Conservation (phyloP, 2,329 filamentous ascomycete species). For the Xylariales sp. region DNA sequence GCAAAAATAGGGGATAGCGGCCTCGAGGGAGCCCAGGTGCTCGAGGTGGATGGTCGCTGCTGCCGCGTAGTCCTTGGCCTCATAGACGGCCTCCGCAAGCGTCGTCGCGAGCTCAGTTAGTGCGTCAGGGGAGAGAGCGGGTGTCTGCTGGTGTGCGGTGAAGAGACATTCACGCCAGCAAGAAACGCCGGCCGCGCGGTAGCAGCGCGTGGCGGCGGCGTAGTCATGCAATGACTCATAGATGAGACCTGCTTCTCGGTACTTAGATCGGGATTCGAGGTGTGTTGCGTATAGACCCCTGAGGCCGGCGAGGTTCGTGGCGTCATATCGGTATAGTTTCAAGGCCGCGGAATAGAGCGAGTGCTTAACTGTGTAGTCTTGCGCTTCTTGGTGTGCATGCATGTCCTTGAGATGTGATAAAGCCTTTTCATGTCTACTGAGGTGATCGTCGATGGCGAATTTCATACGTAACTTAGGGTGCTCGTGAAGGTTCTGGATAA, state of each 20-base stretch:
- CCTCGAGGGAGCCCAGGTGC: conserved; percentile 78
- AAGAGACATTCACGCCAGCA: conserved; percentile 94
- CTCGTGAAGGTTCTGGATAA: conserved; percentile 86
- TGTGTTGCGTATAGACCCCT: conserved; percentile 83
- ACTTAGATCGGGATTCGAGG: conserved; percentile 78
- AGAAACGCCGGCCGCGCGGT: conserved; percentile 78
- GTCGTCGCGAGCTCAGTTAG: conserved; percentile 75
- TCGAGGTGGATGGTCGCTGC: conserved; percentile 85
- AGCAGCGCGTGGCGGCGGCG: conserved; percentile 80
- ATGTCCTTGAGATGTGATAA: conserved; percentile 79
- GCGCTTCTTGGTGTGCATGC: conserved; percentile 80
- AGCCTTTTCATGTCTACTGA: conserved; percentile 81
- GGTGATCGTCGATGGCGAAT: conserved; percentile 90
- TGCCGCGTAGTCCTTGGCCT: conserved; percentile 84
- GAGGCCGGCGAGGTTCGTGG: conserved; percentile 71
- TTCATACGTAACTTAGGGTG: conserved; percentile 76
- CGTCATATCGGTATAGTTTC: conserved; percentile 85
- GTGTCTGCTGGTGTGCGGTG: conserved; percentile 74
- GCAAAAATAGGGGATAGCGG: conserved; percentile 82
- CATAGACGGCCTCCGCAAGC: conserved; percentile 82
- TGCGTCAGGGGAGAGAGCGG: conserved; percentile 69
- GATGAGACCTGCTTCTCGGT: conserved; percentile 87
- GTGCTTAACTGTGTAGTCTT: conserved; percentile 82
- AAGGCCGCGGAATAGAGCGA: conserved; percentile 82
- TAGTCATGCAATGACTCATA: conserved; percentile 88